Percentiles rank a stretch among this genome's conserved stretches.
phyloP scores from a whole-genome alignment of 2,329 filamentous ascomycete species.

The Rasamsonia emersonii region DNA sequence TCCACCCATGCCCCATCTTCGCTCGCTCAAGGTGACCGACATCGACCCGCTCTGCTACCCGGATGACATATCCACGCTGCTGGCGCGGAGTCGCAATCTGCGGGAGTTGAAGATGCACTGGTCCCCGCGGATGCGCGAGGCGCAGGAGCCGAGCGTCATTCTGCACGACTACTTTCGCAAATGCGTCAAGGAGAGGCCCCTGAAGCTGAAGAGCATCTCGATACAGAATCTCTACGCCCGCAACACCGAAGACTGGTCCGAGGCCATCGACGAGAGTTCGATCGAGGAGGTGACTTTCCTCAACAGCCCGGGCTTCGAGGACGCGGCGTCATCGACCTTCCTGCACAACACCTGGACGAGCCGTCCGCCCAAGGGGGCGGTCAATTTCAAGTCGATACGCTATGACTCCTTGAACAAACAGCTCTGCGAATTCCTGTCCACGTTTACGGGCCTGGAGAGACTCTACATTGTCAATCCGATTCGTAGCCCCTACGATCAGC shows the following conservation, averaged over 20 bases:
- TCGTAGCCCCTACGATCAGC: slow-evolving; percentile 18
- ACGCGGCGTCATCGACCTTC: slow-evolving; percentile 38
- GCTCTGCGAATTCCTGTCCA: slow-evolving; percentile 34
- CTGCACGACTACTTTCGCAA: slow-evolving; percentile 50
- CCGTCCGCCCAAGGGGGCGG: slow-evolving; percentile 17
- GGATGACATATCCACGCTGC: slow-evolving; percentile 51
- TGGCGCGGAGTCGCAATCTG: slow-evolving; percentile 46
- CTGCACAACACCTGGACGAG: slow-evolving; percentile 48
- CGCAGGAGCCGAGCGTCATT: slow-evolving; percentile 49
- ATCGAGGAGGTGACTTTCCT: slow-evolving; percentile 46
- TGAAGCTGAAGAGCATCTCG: slow-evolving; percentile 43
- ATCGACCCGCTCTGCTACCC: slow-evolving; percentile 58
- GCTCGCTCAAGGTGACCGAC: slow-evolving; percentile 46
- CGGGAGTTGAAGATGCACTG: slow-evolving; percentile 51
- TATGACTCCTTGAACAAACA: slow-evolving; percentile 41
- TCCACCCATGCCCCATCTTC: slow-evolving; percentile 49
- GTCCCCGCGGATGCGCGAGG: slow-evolving; percentile 53
- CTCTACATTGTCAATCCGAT: slow-evolving; percentile 44
- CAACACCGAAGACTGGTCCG: slow-evolving; percentile 39
- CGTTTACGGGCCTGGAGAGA: slow-evolving; percentile 39
- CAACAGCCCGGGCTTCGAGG: slow-evolving; percentile 42
- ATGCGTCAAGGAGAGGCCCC: slow-evolving; percentile 37
- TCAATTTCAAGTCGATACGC: slow-evolving; percentile 40
- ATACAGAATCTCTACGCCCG: slow-evolving; percentile 52
- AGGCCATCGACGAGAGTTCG: slow-evolving; percentile 32